phyloP scores from a whole-genome alignment of 1,139 yeast species.

The Candida tetrigidarum region DNA sequence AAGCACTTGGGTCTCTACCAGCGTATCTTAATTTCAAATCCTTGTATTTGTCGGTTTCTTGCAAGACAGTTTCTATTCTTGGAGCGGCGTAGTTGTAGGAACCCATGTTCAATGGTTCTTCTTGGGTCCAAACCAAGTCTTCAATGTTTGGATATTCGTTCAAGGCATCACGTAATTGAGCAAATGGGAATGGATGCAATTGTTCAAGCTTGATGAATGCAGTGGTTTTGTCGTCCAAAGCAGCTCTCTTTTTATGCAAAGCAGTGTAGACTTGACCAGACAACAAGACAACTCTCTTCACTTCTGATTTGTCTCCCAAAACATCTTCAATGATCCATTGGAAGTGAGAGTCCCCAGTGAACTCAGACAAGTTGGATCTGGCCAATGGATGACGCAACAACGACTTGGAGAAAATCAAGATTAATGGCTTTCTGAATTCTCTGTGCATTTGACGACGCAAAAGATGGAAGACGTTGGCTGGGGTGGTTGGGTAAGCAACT shows the following conservation, averaged over 20 bases:
- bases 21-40: conserved; percentile 74
- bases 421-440: conserved; percentile 97
- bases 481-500: conserved; percentile 97
- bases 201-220: conserved; percentile 93
- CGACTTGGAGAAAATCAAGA: conserved; percentile 88
- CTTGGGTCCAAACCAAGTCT: conserved; percentile 97
- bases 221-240: conserved; percentile 75
- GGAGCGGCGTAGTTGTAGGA: conserved; percentile 80
- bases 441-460: conserved; percentile 99
- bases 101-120: conserved; percentile 99
- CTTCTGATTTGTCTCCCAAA: conserved; percentile 79
- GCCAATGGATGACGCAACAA: conserved; percentile 98
- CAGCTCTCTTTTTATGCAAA: conserved; percentile 84
- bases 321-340: conserved; percentile 95
- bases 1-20: conserved; percentile 98
- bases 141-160: conserved; percentile 79
- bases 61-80: conserved; percentile 75
- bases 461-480: conserved; percentile 95
- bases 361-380: conserved; percentile 79
- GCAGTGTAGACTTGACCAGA: conserved; percentile 97
- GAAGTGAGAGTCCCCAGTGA: conserved; percentile 91
- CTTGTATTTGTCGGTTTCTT: conserved; percentile 71
- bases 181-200: conserved; percentile 98
- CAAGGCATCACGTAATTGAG: conserved; percentile 85
- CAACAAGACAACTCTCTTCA: conserved; percentile 83